Evolutionary conservation across 75 land plant genomes (phyloP).

Genomic region (Selaginella tamariscina): DNA sequence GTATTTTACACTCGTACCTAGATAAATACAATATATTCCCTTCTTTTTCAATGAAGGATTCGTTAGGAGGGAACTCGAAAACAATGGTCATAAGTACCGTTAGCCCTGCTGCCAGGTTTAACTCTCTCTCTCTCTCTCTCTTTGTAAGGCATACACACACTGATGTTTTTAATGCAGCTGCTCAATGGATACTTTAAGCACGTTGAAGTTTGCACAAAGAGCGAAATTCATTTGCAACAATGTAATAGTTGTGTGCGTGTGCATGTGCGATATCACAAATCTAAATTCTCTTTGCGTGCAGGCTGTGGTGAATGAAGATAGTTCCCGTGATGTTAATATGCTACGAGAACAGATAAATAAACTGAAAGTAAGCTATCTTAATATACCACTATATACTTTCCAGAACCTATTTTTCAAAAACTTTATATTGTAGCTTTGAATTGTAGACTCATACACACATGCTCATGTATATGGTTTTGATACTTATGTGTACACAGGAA

Average conservation of each 20-base stretch:
- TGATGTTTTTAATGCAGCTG: constrained; percentile 37
- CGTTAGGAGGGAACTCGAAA: constrained; percentile 57
- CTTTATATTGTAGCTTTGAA: no score
- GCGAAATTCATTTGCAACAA: constrained; percentile 94
- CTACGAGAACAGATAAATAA: constrained; percentile 64
- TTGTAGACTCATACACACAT: no score
- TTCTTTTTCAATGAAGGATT: constrained; percentile 29
- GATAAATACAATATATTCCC: neutral
- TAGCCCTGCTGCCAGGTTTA: constrained; percentile 35
- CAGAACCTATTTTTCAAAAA: no score
- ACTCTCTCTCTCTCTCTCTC: neutral
- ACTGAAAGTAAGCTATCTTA: constrained; percentile 63
- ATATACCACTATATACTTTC: no score
- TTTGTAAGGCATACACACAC: no score
- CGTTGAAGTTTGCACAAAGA: constrained; percentile 95
- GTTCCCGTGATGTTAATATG: constrained; percentile 64
- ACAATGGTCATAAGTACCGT: constrained; percentile 45
- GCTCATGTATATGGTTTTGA: neutral
- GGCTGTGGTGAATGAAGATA: constrained; percentile 96
- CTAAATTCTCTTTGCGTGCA: constrained; percentile 7
- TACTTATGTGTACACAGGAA: neutral
- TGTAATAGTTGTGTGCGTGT: constrained; percentile 28
- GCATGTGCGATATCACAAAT: neutral
- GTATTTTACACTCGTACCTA: constrained; percentile 13
- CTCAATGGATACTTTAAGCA: constrained; percentile 83